Evolutionary conservation across 345 rosid species (phyloP).

Genomic region (Excoecaria cochinchinensis): DNA sequence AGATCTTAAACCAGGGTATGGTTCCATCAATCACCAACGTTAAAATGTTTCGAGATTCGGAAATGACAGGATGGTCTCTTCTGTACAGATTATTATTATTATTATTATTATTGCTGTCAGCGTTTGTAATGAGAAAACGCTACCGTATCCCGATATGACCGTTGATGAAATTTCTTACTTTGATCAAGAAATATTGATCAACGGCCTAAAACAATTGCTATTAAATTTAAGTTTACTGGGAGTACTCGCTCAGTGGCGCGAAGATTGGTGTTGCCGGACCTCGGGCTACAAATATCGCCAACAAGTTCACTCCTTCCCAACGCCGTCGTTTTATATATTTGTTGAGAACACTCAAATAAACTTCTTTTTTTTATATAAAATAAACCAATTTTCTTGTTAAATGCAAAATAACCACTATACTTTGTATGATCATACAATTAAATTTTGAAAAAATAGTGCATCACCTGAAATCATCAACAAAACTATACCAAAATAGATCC

Average conservation of each 20-base stretch:
- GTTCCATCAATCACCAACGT: constrained; percentile 26
- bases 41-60: constrained; percentile 50
- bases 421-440: no score
- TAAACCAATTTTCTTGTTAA: no score
- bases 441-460: no score
- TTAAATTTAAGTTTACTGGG: neutral
- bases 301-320: neutral
- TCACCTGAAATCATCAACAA: no score
- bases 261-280: neutral
- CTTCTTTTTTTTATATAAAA: no score
- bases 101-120: neutral
- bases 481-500: no score
- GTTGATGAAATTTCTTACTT: neutral
- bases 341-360: no score
- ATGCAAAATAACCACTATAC: no score
- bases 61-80: constrained; percentile 48
- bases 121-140: no score
- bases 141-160: no score
- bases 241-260: neutral
- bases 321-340: neutral
- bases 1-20: neutral
- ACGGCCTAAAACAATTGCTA: neutral
- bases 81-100: neutral
- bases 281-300: neutral
- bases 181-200: neutral